phyloP scores from a whole-genome alignment of 2,329 filamentous ascomycete species.

The Botrytis cinerea region DNA sequence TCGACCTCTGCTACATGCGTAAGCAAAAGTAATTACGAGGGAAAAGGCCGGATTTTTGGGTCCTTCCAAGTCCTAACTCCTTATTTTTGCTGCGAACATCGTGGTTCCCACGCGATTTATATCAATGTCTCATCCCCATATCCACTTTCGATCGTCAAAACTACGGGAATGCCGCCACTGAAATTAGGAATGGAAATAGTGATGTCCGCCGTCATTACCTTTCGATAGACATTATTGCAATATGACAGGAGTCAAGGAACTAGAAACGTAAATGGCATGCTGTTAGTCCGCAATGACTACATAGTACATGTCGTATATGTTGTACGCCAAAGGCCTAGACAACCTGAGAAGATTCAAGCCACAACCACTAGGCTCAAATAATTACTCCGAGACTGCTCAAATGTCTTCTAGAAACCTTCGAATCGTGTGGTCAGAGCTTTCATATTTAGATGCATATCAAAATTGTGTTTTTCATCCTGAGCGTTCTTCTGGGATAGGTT shows the following conservation, averaged over 20 bases:
- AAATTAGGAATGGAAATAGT: background rate
- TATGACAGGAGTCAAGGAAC: background rate
- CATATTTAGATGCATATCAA: background rate
- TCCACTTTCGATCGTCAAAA: conserved; percentile 15
- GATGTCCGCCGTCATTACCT: background rate
- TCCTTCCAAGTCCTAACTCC: conserved; percentile 2
- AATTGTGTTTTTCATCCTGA: background rate
- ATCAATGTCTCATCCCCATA: conserved; percentile 18
- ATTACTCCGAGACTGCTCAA: background rate
- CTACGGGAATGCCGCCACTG: conserved; percentile 4
- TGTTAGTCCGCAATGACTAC: background rate
- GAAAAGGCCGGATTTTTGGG: background rate
- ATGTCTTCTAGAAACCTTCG: conserved; percentile 14
- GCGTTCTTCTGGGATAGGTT: background rate
- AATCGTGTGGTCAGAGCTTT: background rate
- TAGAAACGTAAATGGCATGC: background rate
- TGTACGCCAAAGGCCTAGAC: background rate
- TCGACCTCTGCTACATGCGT: conserved; percentile 2
- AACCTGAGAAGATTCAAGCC: background rate
- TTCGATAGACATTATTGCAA: background rate
- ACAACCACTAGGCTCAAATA: conserved; percentile 2
- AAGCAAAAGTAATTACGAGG: background rate
- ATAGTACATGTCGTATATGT: background rate
- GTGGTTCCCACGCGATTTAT: conserved; percentile 9
- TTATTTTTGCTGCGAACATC: background rate